These are phyloP conservation scores for Rosellinia necatrix DNA, from an alignment of 2,329 filamentous ascomycete species.

Conservation along the genomic window DNA sequence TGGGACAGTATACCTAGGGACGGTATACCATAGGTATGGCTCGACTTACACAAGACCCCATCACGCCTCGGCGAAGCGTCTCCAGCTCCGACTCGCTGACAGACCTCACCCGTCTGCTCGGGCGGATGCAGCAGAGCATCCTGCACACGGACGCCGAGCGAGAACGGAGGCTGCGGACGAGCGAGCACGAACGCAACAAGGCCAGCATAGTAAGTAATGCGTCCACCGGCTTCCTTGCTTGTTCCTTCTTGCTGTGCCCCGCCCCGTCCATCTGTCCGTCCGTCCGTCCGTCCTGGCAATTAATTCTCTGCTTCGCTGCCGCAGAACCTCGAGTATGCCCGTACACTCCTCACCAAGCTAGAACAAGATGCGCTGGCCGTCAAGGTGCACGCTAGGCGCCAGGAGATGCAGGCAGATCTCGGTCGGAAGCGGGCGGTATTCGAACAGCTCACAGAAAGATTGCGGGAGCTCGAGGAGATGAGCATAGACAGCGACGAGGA, in stretches of 20 bases:
- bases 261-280: no score
- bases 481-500: slow-evolving; percentile 46
- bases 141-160: slow-evolving; percentile 65
- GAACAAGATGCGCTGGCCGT: slow-evolving; percentile 70
- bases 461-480: slow-evolving; percentile 71
- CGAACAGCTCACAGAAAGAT: slow-evolving; percentile 66
- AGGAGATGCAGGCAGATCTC: slow-evolving; percentile 67
- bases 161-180: slow-evolving; percentile 61
- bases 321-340: slow-evolving; percentile 75
- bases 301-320: neutral
- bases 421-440: slow-evolving; percentile 67
- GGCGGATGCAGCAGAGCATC: slow-evolving; percentile 67
- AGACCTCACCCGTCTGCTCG: slow-evolving; percentile 68
- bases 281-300: neutral
- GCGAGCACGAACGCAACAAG: slow-evolving; percentile 68
- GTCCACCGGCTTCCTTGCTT: slow-evolving; percentile 2
- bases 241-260: neutral
- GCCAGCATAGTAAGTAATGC: slow-evolving; percentile 53
- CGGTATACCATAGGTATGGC: no score
- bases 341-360: slow-evolving; percentile 68
- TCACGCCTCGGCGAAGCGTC: slow-evolving; percentile 35
- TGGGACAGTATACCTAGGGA: neutral
- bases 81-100: slow-evolving; percentile 45
- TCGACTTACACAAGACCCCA: slow-evolving; percentile 39
- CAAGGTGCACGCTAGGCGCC: slow-evolving; percentile 61